Base-by-base conservation (phyloP, 768 basidiomycete species). In the Ramaria rubella region DNA sequence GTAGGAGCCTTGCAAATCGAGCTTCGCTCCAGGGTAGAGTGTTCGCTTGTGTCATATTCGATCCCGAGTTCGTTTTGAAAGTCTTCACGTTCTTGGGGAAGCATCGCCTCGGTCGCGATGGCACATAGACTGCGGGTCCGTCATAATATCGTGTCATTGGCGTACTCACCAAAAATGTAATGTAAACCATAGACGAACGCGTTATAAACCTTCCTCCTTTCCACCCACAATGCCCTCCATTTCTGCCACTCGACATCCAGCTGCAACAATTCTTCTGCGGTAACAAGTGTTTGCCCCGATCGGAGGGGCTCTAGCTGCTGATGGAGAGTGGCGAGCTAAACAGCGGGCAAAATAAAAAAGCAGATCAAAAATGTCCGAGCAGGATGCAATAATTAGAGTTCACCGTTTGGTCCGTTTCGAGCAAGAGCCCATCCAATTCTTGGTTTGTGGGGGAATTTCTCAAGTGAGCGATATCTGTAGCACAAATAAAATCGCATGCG, bases 1-100 rank as follows among this genome's bases (percentile, higher is more conserved):
- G 23, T 23, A 5, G 45, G 45, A 17, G 5, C 19, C 45, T 46
- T 68, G 63, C 83, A 89, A 26, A 92, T 72, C 52, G 80, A 67
- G 4, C 84, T 77, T 38, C 75, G 73, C 69, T 93, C 92, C 27
- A 94, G 69, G 24, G 69, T 71, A 33, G 62, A 61, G 61, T 90
- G 89, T 68, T 94, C 92, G 3, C 75, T 63, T 11, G 86, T 82
- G 63, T 95, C 93, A 38, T 74, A 71, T 66, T 90, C 88, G 58
- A 94, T 81, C 1, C 91, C 92, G 31, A 94, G 81, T 53, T 87
- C 83, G 65, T 94, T 93, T 21, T 79, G 80, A 9, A 94, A 82
- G 38, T 70, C 73, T 9, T 70, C 62, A 0, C 83, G 79, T 48
- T 90, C 85, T 65, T 82, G 81, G 38, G 86, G 83, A 3, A 85